Base-by-base conservation (phyloP, 1,139 yeast genomes). In the Sugiyamaella sp. region DNA sequence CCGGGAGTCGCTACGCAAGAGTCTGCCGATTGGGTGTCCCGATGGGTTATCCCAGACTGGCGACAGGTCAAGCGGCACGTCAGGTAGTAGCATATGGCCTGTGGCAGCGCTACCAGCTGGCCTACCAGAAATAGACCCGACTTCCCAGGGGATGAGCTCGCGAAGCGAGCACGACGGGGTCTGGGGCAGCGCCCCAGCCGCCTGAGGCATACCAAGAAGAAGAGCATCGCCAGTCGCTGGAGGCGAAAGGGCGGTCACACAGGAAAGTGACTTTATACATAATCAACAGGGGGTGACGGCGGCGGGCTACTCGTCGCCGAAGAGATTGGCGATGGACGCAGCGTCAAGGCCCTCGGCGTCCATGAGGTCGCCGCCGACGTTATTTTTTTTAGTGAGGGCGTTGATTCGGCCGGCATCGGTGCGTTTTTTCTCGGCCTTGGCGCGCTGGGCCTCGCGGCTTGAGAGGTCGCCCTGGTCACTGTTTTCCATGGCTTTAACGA, bases 391-490 rank as follows among this genome's bases (percentile, higher is more conserved):
- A 10, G 55, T 52, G 9, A 52, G 50, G 17, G 48, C 46, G 40
- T 37, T 32, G 38, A 40, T 14, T 41, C 32, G 27, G 37, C 42
- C 22, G 39, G 52, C 58, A 49, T 55, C 57, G 25, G 56, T 61
- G 19, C 51, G 49, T 49, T 60, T 59, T 45, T 76, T 58, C 71
- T 74, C 71, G 56, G 56, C 67, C 65, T 63, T 70, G 68, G 67
- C 69, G 55, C 75, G 58, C 61, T 67, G 68, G 49, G 73, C 69
- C 55, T 70, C 72, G 62, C 82, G 69, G 59, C 71, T 68, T 67
- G 73, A 68, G 55, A 70, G 71, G 53, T 72, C 77, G 63, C 70
- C 65, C 54, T 67, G 59, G 57, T 69, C 62, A 58, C 60, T 46
- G 48, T 72, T 71, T 60, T 75, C 65, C 68, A 57, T 66, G 62